These are phyloP conservation scores for Aphanomyces cochlioides DNA, from an alignment of 352 stramenopile species.

Conservation along the genomic window DNA sequence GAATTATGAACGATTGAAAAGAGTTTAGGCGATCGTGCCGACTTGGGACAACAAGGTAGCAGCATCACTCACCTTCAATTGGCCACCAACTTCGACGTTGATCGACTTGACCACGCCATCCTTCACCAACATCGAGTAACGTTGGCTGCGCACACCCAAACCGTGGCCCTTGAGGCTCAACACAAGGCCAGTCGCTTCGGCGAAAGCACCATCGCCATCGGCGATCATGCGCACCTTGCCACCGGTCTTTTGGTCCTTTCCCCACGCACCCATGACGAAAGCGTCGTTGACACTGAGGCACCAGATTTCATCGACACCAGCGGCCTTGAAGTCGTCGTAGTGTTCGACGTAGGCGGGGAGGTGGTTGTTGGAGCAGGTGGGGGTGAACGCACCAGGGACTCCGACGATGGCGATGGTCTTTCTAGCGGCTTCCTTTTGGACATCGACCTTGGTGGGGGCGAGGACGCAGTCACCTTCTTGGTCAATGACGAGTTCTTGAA, in stretches of 20 bases:
- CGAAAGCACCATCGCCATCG: constrained; percentile 22
- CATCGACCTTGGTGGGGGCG: not conserved
- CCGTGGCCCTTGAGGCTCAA: constrained; percentile 9
- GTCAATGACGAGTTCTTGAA: constrained; percentile 8
- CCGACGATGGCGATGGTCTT: constrained; percentile 26
- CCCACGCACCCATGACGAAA: constrained; percentile 37
- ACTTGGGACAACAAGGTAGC: constrained; percentile 13
- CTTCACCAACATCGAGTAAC: constrained; percentile 29
- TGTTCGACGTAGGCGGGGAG: not conserved
- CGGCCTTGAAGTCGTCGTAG: constrained; percentile 5
- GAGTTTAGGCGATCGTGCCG: not conserved
- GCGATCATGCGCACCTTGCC: constrained; percentile 29
- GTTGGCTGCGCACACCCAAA: constrained; percentile 13
- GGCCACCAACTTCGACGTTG: constrained; percentile 21
- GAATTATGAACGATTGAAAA: not conserved
- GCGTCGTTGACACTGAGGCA: constrained; percentile 25
- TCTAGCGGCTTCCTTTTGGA: not conserved
- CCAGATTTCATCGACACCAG: constrained; percentile 26
- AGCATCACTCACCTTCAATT: constrained; percentile 8
- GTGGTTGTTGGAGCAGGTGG: constrained; percentile 4
- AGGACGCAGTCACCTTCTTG: not conserved
- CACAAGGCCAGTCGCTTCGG: constrained; percentile 17
- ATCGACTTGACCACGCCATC: constrained; percentile 21
- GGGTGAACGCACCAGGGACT: constrained; percentile 10
- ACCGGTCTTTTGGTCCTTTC: constrained; percentile 38